phyloP scores from a whole-genome alignment of 2,329 filamentous ascomycete species.

The Beauveria australis region DNA sequence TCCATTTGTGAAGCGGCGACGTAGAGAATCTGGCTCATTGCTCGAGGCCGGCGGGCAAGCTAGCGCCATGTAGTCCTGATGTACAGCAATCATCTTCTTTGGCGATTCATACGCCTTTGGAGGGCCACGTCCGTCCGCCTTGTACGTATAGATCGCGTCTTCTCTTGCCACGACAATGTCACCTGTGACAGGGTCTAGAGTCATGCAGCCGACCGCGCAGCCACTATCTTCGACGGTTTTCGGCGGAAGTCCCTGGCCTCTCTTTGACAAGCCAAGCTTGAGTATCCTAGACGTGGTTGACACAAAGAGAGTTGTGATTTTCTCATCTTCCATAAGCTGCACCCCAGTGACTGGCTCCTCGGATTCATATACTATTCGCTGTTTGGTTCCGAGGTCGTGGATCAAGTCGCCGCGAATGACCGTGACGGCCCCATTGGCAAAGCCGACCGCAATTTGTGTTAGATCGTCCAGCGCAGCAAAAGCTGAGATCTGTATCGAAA shows the following conservation, averaged over 20 bases:
- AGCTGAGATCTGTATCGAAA: constrained; percentile 61
- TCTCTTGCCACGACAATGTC: constrained; percentile 89
- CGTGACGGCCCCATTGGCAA: constrained; percentile 90
- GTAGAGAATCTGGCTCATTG: constrained; percentile 54
- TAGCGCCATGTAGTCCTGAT: constrained; percentile 78
- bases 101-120: constrained; percentile 87
- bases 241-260: constrained; percentile 81
- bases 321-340: constrained; percentile 57
- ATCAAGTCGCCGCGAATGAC: constrained; percentile 90
- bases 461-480: constrained; percentile 83
- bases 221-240: constrained; percentile 83
- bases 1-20: constrained; percentile 63
- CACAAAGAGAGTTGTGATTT: constrained; percentile 74
- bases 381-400: constrained; percentile 88
- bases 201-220: constrained; percentile 93
- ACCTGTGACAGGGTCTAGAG: constrained; percentile 67
- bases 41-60: constrained; percentile 63
- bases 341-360: constrained; percentile 94
- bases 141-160: constrained; percentile 94
- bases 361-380: constrained; percentile 91
- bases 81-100: constrained; percentile 73
- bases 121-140: constrained; percentile 71
- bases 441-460: constrained; percentile 87
- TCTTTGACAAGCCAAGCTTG: constrained; percentile 77
- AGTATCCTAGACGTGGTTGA: constrained; percentile 83